Percentiles rank a stretch among this genome's conserved stretches.
Conservation (phyloP, 495 filamentous ascomycete genomes). For the Parachaetomium inaequale region DNA sequence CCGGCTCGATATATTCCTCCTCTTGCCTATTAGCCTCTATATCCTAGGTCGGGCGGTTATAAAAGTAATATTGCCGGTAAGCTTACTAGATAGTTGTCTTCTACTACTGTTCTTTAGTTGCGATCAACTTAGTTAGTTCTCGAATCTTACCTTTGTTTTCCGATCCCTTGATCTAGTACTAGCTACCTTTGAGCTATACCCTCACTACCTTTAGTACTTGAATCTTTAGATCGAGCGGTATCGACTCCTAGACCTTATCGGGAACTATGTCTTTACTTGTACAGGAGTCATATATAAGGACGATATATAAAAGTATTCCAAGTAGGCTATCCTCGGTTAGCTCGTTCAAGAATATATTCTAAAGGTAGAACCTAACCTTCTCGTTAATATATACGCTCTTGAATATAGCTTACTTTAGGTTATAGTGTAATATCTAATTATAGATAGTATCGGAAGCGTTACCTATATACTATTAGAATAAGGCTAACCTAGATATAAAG, state of each 20-base stretch:
- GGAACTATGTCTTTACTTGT: slow-evolving; percentile 15
- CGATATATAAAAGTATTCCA: slow-evolving; percentile 22
- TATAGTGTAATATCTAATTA: slow-evolving; percentile 25
- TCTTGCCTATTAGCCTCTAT: slow-evolving; percentile 11
- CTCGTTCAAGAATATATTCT: slow-evolving; percentile 22
- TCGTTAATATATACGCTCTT: not conserved
- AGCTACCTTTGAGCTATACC: slow-evolving; percentile 24
- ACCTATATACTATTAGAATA: slow-evolving; percentile 12
- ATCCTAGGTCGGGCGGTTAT: slow-evolving; percentile 31
- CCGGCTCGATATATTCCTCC: no score
- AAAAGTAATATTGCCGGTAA: slow-evolving; percentile 30
- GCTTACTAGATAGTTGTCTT: slow-evolving; percentile 14
- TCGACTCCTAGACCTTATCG: slow-evolving; percentile 21
- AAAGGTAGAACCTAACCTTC: slow-evolving; percentile 20
- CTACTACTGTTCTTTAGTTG: slow-evolving; percentile 15
- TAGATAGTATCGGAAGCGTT: slow-evolving; percentile 9
- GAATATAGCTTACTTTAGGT: slow-evolving; percentile 21
- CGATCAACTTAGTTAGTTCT: slow-evolving; percentile 14
- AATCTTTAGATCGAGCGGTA: slow-evolving; percentile 25
- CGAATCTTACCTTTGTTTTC: slow-evolving; percentile 18
- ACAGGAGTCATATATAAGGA: slow-evolving; percentile 20
- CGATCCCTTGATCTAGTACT: slow-evolving; percentile 17
- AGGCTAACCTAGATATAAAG: slow-evolving; percentile 2
- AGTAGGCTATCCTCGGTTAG: slow-evolving; percentile 20
- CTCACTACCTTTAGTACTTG: slow-evolving; percentile 22